Base-by-base conservation (phyloP, 2,329 filamentous ascomycete genomes). In the Herpotrichia juniperi region DNA sequence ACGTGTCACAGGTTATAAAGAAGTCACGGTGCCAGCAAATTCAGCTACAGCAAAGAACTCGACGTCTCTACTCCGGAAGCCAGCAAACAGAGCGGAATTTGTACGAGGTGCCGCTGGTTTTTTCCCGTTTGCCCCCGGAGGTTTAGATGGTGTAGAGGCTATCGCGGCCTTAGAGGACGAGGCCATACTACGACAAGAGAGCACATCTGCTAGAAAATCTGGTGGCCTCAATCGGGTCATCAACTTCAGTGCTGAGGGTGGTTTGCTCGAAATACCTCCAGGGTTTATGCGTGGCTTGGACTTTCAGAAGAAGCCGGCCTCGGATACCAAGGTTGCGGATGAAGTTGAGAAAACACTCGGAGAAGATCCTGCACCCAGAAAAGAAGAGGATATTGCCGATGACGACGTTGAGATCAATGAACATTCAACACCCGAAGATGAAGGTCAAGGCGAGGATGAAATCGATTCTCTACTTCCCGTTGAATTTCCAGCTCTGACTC, bases 21-120 rank as follows among this genome's bases (percentile, higher is more conserved):
- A 97, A 72, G 90, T 97, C 45, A 97, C 94, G 1, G 87, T 97
- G 8, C 91, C 93, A 4, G 91, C 91, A 28, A 90, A 87, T 65
- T 96, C 89, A 64, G 91, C 90, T 14, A 97, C 90, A 14, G 93
- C 92, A 42, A 99, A 97, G 76, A 96, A 96, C 68, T 97, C 92
- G 2, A 97, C 93, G 0, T 96, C 92, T 4, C 80, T 97, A 34
- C 79, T 90, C 14, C 85, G 94, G 40, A 96, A 96, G 68, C 93
- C 93, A 3, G 93, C 91, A 12, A 87, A 86, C 51, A 85, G 90
- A 56, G 91, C 90, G 25, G 93, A 97, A 44, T 96, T 97, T 73
- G 93, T 97, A 11, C 84, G 93, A 55, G 94, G 94, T 12, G 93
- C 90, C 30, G 91, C 93, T 7, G 93, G 93, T 0, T 97, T 96